Evolutionary conservation across 306 rosid species (phyloP).

Genomic region (Coriaria nepalensis): DNA sequence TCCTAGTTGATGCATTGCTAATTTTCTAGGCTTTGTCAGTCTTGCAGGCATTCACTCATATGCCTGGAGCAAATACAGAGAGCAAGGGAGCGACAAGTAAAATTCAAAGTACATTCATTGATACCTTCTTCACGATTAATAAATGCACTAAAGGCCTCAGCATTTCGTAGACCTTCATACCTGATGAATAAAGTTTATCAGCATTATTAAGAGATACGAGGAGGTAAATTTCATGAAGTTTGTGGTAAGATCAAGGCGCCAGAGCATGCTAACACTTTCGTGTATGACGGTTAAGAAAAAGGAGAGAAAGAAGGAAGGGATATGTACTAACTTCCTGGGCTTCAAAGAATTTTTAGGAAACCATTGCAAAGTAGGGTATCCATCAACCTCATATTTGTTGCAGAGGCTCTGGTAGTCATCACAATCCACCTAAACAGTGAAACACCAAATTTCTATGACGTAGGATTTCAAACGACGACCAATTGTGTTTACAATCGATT

Average conservation of each 20-base stretch:
- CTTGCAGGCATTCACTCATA: too few relatives aligned
- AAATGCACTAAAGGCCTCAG: constrained; percentile 59
- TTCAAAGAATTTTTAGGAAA: constrained; percentile 62
- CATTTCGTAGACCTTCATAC: constrained; percentile 56
- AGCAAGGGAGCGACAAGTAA: too few relatives aligned
- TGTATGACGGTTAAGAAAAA: neutral
- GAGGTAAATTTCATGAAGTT: neutral
- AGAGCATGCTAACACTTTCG: neutral
- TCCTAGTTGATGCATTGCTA: too few relatives aligned
- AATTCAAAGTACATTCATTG: neutral
- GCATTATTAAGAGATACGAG: constrained; percentile 4
- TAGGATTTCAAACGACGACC: neutral
- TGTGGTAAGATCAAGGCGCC: neutral
- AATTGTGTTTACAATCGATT: too few relatives aligned
- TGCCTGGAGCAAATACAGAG: too few relatives aligned
- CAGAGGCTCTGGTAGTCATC: constrained; percentile 64
- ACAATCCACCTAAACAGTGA: constrained; percentile 53
- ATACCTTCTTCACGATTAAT: constrained; percentile 64
- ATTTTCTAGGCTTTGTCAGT: too few relatives aligned
- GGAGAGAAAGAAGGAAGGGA: neutral
- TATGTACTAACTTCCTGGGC: constrained; percentile 44
- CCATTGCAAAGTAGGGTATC: constrained; percentile 71
- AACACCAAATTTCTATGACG: too few relatives aligned
- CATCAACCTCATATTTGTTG: constrained; percentile 54
- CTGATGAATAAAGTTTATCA: constrained; percentile 20